A percentile compares a stretch with the other conserved stretches of the same genome.
Conservation (phyloP, 2,329 filamentous ascomycete genomes). For the Fusarium gaditjirri region DNA sequence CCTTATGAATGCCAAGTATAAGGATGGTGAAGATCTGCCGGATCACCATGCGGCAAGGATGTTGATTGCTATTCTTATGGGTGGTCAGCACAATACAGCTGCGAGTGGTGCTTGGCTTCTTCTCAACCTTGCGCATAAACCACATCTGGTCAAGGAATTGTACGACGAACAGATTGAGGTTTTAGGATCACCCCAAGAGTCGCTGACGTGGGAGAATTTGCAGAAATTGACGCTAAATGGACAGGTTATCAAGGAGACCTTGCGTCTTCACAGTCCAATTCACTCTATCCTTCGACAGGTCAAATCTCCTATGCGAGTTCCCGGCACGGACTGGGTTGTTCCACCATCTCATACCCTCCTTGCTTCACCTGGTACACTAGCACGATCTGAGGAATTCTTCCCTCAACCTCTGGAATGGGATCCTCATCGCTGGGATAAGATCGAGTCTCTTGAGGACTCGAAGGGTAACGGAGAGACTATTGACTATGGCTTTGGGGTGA, state of each 20-base stretch:
- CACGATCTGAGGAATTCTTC: constrained; percentile 78
- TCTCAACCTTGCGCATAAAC: constrained; percentile 80
- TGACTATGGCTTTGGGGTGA: constrained; percentile 94
- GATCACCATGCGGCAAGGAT: constrained; percentile 88
- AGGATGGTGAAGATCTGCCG: constrained; percentile 78
- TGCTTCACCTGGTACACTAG: constrained; percentile 83
- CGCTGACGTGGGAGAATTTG: constrained; percentile 80
- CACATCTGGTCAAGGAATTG: constrained; percentile 80
- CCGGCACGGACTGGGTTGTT: constrained; percentile 83
- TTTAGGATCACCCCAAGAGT: constrained; percentile 77
- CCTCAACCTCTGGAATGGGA: constrained; percentile 85
- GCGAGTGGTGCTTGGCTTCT: constrained; percentile 87
- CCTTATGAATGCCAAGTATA: constrained; percentile 85
- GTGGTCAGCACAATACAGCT: constrained; percentile 87
- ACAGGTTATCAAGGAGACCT: constrained; percentile 88
- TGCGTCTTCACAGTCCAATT: constrained; percentile 90
- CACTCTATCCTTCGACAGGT: constrained; percentile 94
- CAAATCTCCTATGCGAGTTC: constrained; percentile 84
- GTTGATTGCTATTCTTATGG: constrained; percentile 93
- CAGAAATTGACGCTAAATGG: constrained; percentile 81
- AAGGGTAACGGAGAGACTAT: constrained; percentile 77
- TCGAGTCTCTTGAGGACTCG: constrained; percentile 52
- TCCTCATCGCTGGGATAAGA: constrained; percentile 84
- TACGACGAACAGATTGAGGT: constrained; percentile 80
- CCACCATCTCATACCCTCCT: constrained; percentile 85